Percentiles rank a stretch among this genome's conserved stretches.
Evolutionary conservation across 2,329 filamentous ascomycete genomes (phyloP).

Genomic region (Aureobasidium sp.): DNA sequence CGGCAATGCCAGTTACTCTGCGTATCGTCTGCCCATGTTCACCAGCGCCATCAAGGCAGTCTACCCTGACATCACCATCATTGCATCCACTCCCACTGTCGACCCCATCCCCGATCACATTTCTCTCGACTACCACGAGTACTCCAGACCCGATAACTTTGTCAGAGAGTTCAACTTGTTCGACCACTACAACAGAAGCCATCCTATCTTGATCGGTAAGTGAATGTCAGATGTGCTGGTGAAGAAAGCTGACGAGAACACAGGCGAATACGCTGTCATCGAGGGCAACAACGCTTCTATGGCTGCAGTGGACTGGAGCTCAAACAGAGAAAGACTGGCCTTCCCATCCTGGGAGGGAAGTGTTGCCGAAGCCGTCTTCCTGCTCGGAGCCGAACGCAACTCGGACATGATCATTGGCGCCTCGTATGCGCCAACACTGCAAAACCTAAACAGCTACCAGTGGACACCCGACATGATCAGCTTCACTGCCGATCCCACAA

Average conservation of each 20-base stretch:
- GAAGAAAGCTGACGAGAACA: background rate
- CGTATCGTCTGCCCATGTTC: constrained; percentile 51
- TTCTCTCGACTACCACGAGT: constrained; percentile 27
- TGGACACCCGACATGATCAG: constrained; percentile 29
- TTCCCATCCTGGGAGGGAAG: constrained; percentile 40
- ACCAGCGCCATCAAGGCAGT: constrained; percentile 49
- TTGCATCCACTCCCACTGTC: constrained; percentile 37
- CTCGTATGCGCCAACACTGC: constrained; percentile 31
- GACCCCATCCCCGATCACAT: constrained; percentile 20
- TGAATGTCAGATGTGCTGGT: background rate
- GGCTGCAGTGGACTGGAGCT: constrained; percentile 27
- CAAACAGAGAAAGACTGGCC: background rate
- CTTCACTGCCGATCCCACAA: constrained; percentile 28
- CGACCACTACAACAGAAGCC: constrained; percentile 33
- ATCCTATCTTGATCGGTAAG: constrained; percentile 29
- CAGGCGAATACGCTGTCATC: constrained; percentile 43
- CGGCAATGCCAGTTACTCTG: constrained; percentile 31
- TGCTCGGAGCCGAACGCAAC: constrained; percentile 55
- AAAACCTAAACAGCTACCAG: constrained; percentile 20
- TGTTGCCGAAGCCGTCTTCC: constrained; percentile 55
- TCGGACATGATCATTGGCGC: constrained; percentile 47
- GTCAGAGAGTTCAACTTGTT: constrained; percentile 29
- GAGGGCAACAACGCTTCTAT: constrained; percentile 39
- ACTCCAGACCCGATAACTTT: constrained; percentile 22
- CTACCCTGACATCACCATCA: constrained; percentile 51